Conservation (phyloP, 768 basidiomycete genomes). For the Leccinum incarnatum region DNA sequence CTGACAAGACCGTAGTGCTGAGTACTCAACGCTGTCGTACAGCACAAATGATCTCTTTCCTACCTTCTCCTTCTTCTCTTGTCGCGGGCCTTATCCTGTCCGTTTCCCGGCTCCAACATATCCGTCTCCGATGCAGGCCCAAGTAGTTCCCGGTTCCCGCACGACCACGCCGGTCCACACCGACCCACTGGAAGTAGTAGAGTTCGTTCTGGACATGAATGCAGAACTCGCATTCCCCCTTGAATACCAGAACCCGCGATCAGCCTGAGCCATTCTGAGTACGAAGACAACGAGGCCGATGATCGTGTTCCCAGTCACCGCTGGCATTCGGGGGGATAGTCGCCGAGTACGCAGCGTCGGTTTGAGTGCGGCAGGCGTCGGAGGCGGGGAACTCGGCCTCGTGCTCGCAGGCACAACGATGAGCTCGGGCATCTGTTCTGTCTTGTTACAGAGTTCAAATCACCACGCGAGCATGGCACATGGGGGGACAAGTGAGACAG, state of each 20-base stretch:
- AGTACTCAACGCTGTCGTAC: no score
- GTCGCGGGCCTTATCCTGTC: background rate
- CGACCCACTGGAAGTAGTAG: background rate
- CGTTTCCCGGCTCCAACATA: background rate
- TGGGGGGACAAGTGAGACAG: background rate
- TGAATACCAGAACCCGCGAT: no score
- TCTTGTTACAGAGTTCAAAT: constrained; percentile 46
- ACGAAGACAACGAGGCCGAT: background rate
- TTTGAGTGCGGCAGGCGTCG: no score
- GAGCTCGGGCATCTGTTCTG: constrained; percentile 65
- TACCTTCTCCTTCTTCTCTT: no score
- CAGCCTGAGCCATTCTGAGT: background rate
- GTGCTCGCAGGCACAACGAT: constrained; percentile 40
- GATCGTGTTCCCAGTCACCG: background rate
- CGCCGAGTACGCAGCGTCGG: no score
- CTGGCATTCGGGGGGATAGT: background rate
- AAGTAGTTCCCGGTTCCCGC: constrained; percentile 38
- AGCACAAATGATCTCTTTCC: no score
- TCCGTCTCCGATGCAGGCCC: constrained; percentile 25
- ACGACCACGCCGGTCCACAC: constrained; percentile 14
- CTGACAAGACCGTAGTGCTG: no score
- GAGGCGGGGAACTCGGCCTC: no score
- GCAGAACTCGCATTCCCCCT: background rate
- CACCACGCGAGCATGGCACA: background rate
- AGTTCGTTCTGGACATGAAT: background rate